Evolutionary conservation across 2,329 filamentous ascomycete genomes (phyloP).

Genomic region (Verticillium nonalfalfae): DNA sequence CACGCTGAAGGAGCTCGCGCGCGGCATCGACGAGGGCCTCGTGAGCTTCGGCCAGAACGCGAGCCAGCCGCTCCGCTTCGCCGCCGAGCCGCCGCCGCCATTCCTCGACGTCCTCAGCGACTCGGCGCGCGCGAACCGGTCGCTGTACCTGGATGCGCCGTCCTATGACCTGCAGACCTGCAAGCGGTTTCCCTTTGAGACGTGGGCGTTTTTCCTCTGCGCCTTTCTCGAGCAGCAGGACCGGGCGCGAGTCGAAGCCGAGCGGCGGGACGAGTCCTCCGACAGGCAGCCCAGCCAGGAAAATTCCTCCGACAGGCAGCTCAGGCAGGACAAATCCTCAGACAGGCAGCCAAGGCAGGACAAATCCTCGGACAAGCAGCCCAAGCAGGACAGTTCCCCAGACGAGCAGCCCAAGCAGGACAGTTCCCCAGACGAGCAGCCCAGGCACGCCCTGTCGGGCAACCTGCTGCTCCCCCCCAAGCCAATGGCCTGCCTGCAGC

Average conservation of each 20-base stretch:
- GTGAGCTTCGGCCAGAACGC: constrained; percentile 13
- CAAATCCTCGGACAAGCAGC: no score
- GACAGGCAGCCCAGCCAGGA: no score
- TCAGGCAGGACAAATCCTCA: no score
- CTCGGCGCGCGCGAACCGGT: constrained; percentile 20
- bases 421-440: no score
- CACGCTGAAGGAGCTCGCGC: constrained; percentile 17
- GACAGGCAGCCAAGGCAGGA: no score
- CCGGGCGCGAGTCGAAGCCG: no score
- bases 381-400: no score
- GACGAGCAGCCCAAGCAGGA: no score
- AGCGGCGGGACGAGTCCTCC: no score
- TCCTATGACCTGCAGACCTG: constrained; percentile 21
- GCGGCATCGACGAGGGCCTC: constrained; percentile 27
- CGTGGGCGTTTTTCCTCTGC: constrained; percentile 35
- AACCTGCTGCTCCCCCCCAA: constrained; percentile 30
- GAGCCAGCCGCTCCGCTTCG: constrained; percentile 20
- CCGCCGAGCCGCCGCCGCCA: constrained; percentile 20
- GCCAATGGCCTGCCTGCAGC: constrained; percentile 27
- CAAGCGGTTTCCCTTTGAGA: constrained; percentile 27
- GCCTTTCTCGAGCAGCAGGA: constrained; percentile 29
- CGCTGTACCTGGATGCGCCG: constrained; percentile 22
- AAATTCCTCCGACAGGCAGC: no score
- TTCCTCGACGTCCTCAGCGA: constrained; percentile 27
- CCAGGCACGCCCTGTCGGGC: constrained; percentile 23